Base-by-base conservation (phyloP, 139 green algal species). In the Deuterostichococcus epilithicus region DNA sequence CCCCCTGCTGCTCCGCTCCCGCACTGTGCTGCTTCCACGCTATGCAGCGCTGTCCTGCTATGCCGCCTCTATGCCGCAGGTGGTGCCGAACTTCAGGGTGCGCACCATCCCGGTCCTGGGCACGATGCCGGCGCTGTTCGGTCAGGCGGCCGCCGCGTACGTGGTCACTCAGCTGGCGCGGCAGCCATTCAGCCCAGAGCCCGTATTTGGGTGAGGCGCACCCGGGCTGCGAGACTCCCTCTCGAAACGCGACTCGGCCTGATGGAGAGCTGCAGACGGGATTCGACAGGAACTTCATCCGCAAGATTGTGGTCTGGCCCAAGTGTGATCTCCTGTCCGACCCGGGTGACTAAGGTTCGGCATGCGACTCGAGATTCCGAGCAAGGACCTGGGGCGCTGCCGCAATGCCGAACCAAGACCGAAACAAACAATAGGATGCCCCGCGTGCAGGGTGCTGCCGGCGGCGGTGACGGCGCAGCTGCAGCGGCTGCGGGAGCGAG, bases 61-160 rank as follows among this genome's bases (percentile, higher is more conserved):
- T 52, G 72, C 26, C 30, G n/a, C n/a, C n/a, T n/a, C n/a, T n/a
- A n/a, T 47, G 30, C 15, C 76, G 52, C 89, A 96, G 91, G 83
- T 97, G 8, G 85, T 99, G 33, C 96, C 96, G 38, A 94, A 94
- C 84, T 99, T 99, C 85, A 83, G 96, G 8, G 88, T 99, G 34
- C 81, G 95, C 32, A 97, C 95, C 44, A 97, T 99, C 72, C 96
- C 96, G 0, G 96, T 99, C 37, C 81, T 98, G 36, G 96, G 96
- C 33, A 94, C 94, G 37, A 91, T 91, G 10, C 96, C 96, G 23
- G 92, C 96, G 0, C 78, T 95, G 5, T 99, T 99, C 84, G 96
- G 96, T 30, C 88, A 96, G 88, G 94, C 93, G 15, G 90, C 92
- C 18, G 95, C 95, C 5, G 78, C 78, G 13, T 83, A 90, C 80